Evolutionary conservation across 805 yeast species (phyloP), one percentile per base, ranked within the genome.

Genomic region (Candida chauliodis): DNA sequence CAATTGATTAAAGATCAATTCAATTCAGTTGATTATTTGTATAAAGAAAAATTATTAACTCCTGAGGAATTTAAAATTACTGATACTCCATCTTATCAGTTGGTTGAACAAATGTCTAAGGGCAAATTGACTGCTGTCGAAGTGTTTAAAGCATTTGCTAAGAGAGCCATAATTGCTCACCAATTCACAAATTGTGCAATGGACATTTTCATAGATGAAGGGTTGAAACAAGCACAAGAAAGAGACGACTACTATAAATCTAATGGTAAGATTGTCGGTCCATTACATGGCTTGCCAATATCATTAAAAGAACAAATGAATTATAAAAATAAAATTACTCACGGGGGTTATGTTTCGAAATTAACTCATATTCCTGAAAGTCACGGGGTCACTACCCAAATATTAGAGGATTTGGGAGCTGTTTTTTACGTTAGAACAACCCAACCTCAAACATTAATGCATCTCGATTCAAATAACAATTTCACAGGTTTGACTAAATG

Each of bases 271-370:
- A 56, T 70, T 1, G 52, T 75, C 25, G 86, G 86, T 19, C 81
- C 84, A 2, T 66, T 81, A 34, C 86, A 81, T 48, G 88, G 88
- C 2, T 58, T 81, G 20, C 88, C 87, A 3, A 61, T 81, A 21
- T 77, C 84, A 0, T 62, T 80, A 38, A 80, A 80, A 44, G 81
- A 73, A 46, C 75, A 71, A 42, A 61, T 66, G 59, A 47, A 52
- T 41, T 65, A 49, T 49, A 56, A 48, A 37, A 63, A 59, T 24
- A 62, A 47, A 37, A 50, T 55, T 45, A 59, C 71, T 10, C 71
- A 67, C 45, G 73, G 61, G 16, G 61, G 67, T 6, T 68, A 58
- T 44, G 75, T 69, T 5, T 57, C 69, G 1, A 41, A 42, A 45
- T 48, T 69, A 22, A 57, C 50, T 37, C 53, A 61, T 38, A 42